Base-by-base conservation (phyloP, 805 yeast genomes). In the Lipomyces kockii region DNA sequence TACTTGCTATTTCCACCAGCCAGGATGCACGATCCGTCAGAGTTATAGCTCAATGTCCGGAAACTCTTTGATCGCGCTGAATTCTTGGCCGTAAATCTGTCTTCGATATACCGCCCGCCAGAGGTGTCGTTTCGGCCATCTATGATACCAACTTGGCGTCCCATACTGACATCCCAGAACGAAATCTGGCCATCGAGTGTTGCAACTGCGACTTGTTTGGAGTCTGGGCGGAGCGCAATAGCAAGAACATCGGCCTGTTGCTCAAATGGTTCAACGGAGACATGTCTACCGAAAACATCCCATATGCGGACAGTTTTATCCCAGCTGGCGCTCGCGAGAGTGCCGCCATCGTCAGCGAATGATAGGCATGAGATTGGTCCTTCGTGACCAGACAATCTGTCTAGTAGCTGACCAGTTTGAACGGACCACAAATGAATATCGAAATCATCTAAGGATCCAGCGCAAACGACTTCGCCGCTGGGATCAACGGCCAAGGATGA, bases 351-450 rank as follows among this genome's bases (percentile, higher is more conserved):
- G 12, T 80, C 81, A 58, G 97, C 97, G 77, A 95, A 94, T 11
- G 94, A 86, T 53, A 95, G 81, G 71, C 92, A 87, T 0, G 97
- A 91, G 2, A 95, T 88, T 0, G 99, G 99, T 1, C 97, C 99
- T 73, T 90, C 97, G 79, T 95, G 99, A 11, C 99, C 99, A 4
- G 93, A 82, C 60, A 95, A 82, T 17, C 91, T 85, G 76, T 95
- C 99, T 63, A 95, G 84, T 59, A 95, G 81, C 77, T 93, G 97
- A 1, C 97, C 89, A 0, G 98, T 93, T 81, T 95, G 98, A 0
- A 95, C 98, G 5, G 97, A 91, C 99, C 99, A 95, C 43, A 95
- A 92, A 76, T 90, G 93, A 67, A 95, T 90, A 66, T 91, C 97
- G 79, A 88, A 95, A 70, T 89, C 89, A 76, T 93, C 97, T 55